phyloP scores from a whole-genome alignment of 1,139 yeast species.

The Meyerozyma carpophila region DNA sequence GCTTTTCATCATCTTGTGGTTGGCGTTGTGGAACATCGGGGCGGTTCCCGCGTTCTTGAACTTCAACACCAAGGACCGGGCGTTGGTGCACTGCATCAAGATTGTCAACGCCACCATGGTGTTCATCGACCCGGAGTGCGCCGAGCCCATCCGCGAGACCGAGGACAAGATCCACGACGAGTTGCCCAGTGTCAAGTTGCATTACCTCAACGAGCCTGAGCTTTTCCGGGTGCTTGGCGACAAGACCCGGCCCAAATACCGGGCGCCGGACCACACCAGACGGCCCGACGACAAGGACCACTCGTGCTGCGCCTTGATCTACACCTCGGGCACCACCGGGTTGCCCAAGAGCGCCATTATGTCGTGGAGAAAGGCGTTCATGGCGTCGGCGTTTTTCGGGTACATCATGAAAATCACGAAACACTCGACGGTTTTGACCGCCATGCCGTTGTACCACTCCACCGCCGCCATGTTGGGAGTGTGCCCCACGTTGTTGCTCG shows the following conservation, averaged over 20 bases:
- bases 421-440: slow-evolving; percentile 65
- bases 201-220: slow-evolving; percentile 52
- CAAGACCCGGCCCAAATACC: slow-evolving; percentile 43
- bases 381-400: slow-evolving; percentile 71
- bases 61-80: slow-evolving; percentile 68
- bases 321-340: slow-evolving; percentile 95
- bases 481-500: slow-evolving; percentile 58
- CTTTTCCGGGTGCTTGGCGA: slow-evolving; percentile 39
- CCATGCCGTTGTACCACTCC: slow-evolving; percentile 95
- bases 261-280: slow-evolving; percentile 54
- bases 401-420: slow-evolving; percentile 57
- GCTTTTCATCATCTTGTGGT: slow-evolving; percentile 72
- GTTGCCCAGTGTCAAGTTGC: slow-evolving; percentile 38
- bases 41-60: slow-evolving; percentile 86
- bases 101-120: slow-evolving; percentile 62
- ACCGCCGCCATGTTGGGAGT: slow-evolving; percentile 89
- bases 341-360: slow-evolving; percentile 91
- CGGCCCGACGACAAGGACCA: slow-evolving; percentile 52
- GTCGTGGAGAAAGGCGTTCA: slow-evolving; percentile 79
- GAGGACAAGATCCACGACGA: slow-evolving; percentile 40
- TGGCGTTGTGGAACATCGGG: slow-evolving; percentile 87
- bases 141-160: slow-evolving; percentile 49
- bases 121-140: slow-evolving; percentile 71
- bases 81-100: slow-evolving; percentile 76
- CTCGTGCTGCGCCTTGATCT: slow-evolving; percentile 68